These are phyloP conservation scores for Pistacia atlantica DNA, from an alignment of 345 rosid species.

Conservation along the genomic window DNA sequence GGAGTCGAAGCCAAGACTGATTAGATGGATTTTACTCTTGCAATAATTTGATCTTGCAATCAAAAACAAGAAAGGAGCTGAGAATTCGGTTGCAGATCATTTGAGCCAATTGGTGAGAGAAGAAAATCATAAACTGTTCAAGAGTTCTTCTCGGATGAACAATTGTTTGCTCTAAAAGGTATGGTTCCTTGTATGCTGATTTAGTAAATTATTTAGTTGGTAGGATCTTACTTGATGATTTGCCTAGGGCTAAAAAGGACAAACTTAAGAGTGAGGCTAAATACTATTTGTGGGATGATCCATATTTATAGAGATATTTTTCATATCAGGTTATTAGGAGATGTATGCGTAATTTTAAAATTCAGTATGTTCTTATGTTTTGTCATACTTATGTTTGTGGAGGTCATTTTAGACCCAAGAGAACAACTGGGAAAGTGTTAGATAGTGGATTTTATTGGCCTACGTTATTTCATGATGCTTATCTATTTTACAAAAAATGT, in stretches of 20 bases:
- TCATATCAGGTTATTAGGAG: not conserved
- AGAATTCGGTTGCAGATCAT: not conserved
- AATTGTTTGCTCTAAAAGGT: not conserved
- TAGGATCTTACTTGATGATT: not conserved
- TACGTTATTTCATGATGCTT: not conserved
- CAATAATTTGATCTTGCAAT: not conserved
- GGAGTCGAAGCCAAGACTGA: not conserved
- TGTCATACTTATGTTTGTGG: not conserved
- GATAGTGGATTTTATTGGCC: not conserved
- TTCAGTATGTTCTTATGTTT: too few species aligned
- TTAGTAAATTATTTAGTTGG: not conserved
- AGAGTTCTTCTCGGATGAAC: not conserved
- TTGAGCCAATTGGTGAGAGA: not conserved
- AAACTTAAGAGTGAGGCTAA: not conserved
- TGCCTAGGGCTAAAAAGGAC: not conserved
- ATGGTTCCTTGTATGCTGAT: not conserved
- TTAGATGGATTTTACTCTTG: not conserved
- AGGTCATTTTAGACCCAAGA: not conserved
- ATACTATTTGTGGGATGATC: not conserved
- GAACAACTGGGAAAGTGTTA: not conserved
- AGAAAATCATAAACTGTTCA: not conserved
- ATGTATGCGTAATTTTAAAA: not conserved
- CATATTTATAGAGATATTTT: not conserved
- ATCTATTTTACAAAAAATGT: not conserved
- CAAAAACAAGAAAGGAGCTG: not conserved